A percentile compares a stretch with the other conserved stretches of the same genome.
Evolutionary conservation across 768 basidiomycete genomes (phyloP).

Genomic region (Imleria badia): DNA sequence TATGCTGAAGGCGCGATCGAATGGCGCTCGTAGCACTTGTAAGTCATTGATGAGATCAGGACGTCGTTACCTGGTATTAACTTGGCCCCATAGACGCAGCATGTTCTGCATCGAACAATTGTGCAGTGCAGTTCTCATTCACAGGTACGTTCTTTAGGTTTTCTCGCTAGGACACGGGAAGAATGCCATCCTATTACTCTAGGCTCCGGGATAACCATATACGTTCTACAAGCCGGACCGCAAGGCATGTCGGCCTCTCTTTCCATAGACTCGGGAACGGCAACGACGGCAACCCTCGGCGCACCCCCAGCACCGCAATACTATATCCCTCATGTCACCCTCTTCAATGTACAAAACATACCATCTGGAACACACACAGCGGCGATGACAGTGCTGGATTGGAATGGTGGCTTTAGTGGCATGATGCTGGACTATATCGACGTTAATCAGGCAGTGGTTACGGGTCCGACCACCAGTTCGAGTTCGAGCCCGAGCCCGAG

Average conservation of each 20-base stretch:
- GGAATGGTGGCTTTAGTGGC: constrained; percentile 25
- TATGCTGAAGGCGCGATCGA: constrained; percentile 1
- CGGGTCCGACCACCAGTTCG: neutral
- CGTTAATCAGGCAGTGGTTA: constrained; percentile 23
- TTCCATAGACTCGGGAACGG: constrained; percentile 22
- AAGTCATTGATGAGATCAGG: neutral
- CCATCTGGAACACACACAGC: constrained; percentile 23
- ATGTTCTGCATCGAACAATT: constrained; percentile 23
- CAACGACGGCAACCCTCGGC: constrained; percentile 22
- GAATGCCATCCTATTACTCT: neutral
- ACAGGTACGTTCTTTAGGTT: constrained; percentile 10
- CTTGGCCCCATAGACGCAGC: constrained; percentile 18
- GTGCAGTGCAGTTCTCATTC: constrained; percentile 26
- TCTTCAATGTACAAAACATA: constrained; percentile 23
- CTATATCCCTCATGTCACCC: constrained; percentile 19
- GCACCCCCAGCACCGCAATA: constrained; percentile 26
- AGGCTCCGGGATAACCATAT: constrained; percentile 32
- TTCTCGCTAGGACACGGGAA: neutral
- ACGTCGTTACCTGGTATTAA: neutral
- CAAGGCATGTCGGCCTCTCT: constrained; percentile 30
- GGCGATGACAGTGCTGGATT: constrained; percentile 25
- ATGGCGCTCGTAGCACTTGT: constrained; percentile 21
- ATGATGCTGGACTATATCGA: constrained; percentile 32
- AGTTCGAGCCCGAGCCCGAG: neutral
- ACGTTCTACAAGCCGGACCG: constrained; percentile 27